Evolutionary conservation across 2,329 filamentous ascomycete species (phyloP), one percentile per base, ranked within the genome.

Genomic region (Chrysoporthe deuterocubensis): DNA sequence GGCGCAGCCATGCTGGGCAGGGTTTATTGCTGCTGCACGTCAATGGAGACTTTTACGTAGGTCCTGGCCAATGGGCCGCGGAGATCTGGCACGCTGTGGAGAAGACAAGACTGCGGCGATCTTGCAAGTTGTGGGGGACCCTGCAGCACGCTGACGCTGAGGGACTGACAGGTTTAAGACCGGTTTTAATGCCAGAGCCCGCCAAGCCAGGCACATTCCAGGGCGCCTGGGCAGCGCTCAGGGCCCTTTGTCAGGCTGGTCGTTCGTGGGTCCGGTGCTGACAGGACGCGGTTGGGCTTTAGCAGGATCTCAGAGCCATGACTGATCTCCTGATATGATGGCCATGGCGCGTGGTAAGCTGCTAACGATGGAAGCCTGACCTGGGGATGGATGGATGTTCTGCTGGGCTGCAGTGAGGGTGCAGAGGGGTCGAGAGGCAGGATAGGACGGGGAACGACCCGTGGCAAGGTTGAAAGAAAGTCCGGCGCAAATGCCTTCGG

Each of bases 1-100:
- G 67, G 66, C 21, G 60, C 32, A 18, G 60, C 64, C 67, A 69
- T 69, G 42, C 14, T 52, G 44, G 52, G 59, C 59, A 61, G 46
- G 44, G 59, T 4, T 50, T 50, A 34, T 62, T 16, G 60, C 4
- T 32, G 60, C 60, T 62, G 60, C 46, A 57, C 37, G 44, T n/a
- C 44, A 34, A 26, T 54, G 64, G 62, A n/a, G 67, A 50, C 43
- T 4, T 43, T 43, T 64, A 64, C 64, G 67, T 67, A 67, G 42
- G 67, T 34, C 54, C 26, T 16, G 42, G 60, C 67, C 67, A 69
- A 69, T 69, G 44, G 3, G 46, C 32, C 26, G 60, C 26, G 8
- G 16, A 40, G 46, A 62, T 62, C 60, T 50, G 46, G 18, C n/a
- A 11, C 7, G 18, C 26, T 62, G 32, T 62, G 60, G 60, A 40